Evolutionary conservation across 176 grass and related monocot genomes (phyloP), one percentile per base, ranked within the genome.

Genomic region (Aegilops longissima): DNA sequence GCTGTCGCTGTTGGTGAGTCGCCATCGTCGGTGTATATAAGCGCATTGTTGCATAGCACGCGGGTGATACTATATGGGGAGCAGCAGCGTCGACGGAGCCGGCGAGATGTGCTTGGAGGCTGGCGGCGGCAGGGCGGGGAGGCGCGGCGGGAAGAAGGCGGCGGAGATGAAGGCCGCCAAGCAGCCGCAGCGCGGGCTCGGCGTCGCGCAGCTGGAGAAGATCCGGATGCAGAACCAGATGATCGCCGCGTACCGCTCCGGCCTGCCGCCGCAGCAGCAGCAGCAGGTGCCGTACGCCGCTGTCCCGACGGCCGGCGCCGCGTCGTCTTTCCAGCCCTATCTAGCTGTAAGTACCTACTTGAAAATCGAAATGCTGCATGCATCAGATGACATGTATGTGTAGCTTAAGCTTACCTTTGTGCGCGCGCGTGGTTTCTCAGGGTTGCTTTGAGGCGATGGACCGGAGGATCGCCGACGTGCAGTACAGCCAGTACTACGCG

Each of bases 141-240:
- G 89, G 61, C 77, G 86, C 62, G 67, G 85, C 1, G 82, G 82
- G 27, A 64, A 86, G 59, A 64, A 61, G 70, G 13, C 12, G 4
- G 73, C 54, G 34, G 78, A 47, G 76, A 30, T 78, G 5, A 84
- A 84, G 77, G 47, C 30, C 13, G 71, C 16, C 66, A 80, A 84
- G 82, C 90, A 85, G 86, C 90, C 90, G 86, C 90, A 85, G 86
- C 86, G 90, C 23, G 90, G 90, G 16, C 90, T 88, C 30, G 90
- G 90, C 61, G 87, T 89, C 29, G 87, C 90, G 61, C 87, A 86
- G 80, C 83, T 79, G 12, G 89, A 91, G 85, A 91, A 84, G 89
- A 91, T 91, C 89, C 76, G 85, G 45, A 78, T 91, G 25, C 89
- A 88, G 85, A 91, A 91, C 85, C 89, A 91, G 81, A 91, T 91